Conservation (phyloP, 139 green algal genomes). For the Chlamydomonas schloesseri region DNA sequence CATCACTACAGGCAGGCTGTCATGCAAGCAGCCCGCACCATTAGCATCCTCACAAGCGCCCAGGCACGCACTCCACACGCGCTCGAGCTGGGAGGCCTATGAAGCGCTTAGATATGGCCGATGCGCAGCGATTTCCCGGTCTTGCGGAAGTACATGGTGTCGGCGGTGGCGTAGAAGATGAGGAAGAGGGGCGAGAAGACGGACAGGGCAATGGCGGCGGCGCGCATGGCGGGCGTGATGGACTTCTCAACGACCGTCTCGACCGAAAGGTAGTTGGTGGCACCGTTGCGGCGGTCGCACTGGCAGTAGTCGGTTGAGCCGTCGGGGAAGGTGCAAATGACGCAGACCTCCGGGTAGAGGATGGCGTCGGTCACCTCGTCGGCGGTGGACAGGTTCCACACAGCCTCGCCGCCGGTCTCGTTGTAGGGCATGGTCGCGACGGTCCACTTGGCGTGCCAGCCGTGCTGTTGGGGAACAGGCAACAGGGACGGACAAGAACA, state of each 20-base stretch:
- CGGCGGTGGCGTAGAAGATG: slow-evolving; percentile 24
- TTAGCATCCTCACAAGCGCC: no score
- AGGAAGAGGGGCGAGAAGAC: slow-evolving; percentile 52
- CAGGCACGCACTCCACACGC: no score
- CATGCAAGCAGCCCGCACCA: no score
- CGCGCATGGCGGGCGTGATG: slow-evolving; percentile 49
- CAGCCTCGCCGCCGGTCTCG: not conserved
- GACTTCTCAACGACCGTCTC: slow-evolving; percentile 26
- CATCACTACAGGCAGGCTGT: no score
- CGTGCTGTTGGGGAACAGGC: not conserved
- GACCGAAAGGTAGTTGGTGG: slow-evolving; percentile 24
- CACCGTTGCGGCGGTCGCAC: slow-evolving; percentile 17
- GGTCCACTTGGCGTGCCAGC: slow-evolving; percentile 32
- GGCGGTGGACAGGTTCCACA: slow-evolving; percentile 8
- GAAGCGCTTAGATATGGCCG: not conserved
- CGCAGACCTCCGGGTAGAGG: slow-evolving; percentile 53
- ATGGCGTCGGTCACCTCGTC: slow-evolving; percentile 49
- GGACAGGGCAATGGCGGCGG: slow-evolving; percentile 53
- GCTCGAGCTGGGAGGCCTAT: no score
- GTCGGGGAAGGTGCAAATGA: slow-evolving; percentile 30
- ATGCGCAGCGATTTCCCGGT: slow-evolving; percentile 9
- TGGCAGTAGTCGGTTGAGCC: slow-evolving; percentile 23
- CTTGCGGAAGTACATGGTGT: slow-evolving; percentile 24
- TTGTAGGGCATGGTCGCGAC: not conserved
- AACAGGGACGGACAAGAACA: not conserved